Percentiles rank a stretch among this genome's conserved stretches.
These are phyloP conservation scores for Pterocarpus macrocarpus DNA, from an alignment of 306 rosid genomes.

Conservation along the genomic window DNA sequence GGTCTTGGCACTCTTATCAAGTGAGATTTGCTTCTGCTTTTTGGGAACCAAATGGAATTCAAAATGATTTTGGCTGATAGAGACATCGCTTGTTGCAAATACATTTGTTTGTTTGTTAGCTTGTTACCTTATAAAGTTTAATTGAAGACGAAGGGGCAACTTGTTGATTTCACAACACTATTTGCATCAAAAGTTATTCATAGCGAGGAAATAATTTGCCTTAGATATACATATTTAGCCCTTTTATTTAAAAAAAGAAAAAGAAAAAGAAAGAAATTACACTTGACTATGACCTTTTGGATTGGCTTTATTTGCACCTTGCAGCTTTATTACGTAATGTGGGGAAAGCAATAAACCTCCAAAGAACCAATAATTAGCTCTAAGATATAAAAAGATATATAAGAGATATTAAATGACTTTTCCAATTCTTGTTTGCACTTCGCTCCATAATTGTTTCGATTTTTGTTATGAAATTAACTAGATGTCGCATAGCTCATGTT, in stretches of 20 bases:
- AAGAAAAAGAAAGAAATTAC: too few relatives aligned
- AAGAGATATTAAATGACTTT: not conserved
- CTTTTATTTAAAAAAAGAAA: too few relatives aligned
- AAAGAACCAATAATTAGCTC: conserved; percentile 10
- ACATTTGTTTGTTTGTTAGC: conserved; percentile 25
- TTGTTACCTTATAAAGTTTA: not conserved
- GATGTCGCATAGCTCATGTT: too few relatives aligned
- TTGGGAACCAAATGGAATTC: conserved; percentile 32
- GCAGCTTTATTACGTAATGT: not conserved
- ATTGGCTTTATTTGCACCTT: conserved; percentile 29
- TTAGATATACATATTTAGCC: not conserved
- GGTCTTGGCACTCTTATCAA: not conserved
- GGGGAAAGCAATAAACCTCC: conserved; percentile 15
- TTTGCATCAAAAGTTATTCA: conserved; percentile 13
- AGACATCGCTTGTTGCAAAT: conserved; percentile 16
- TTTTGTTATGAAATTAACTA: too few relatives aligned
- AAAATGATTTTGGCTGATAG: conserved; percentile 31
- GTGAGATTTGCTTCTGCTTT: conserved; percentile 45
- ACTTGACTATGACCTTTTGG: not conserved
- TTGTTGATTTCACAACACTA: not conserved
- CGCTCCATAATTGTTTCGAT: too few relatives aligned
- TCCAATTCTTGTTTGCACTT: not conserved
- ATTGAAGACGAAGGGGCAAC: conserved; percentile 23
- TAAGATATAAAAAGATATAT: not conserved
- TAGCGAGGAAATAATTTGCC: not conserved